Percentiles rank a stretch among this genome's conserved stretches.
Evolutionary conservation across 805 yeast species (phyloP).

Genomic region (Brettanomyces nanus): DNA sequence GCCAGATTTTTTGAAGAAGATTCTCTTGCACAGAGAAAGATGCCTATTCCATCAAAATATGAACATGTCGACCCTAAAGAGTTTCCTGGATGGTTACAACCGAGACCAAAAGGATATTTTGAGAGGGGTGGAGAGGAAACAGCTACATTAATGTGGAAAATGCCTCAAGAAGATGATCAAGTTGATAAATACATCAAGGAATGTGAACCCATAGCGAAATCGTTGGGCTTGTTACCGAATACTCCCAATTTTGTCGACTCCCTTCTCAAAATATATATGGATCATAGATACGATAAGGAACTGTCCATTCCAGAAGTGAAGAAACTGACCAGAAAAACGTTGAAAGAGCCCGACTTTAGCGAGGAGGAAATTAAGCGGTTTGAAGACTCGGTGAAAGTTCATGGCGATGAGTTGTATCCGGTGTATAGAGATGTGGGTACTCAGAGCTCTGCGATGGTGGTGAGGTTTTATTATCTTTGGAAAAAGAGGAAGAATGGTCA

Average conservation of each 20-base stretch:
- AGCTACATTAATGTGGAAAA: constrained; percentile 59
- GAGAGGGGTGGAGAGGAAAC: constrained; percentile 78
- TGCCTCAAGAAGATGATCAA: constrained; percentile 22
- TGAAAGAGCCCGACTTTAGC: constrained; percentile 73
- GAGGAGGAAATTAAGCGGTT: constrained; percentile 57
- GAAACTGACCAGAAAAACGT: constrained; percentile 42
- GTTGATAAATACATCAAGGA: constrained; percentile 44
- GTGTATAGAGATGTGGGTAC: constrained; percentile 65
- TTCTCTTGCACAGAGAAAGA: constrained; percentile 8
- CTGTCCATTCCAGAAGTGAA: constrained; percentile 40
- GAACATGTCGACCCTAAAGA: constrained; percentile 33
- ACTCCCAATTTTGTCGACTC: constrained; percentile 83
- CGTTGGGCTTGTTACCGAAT: constrained; percentile 44
- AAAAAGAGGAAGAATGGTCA: constrained; percentile 76
- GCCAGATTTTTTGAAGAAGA: constrained; percentile 6
- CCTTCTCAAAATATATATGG: constrained; percentile 47
- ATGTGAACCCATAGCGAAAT: constrained; percentile 50
- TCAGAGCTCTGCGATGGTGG: constrained; percentile 70
- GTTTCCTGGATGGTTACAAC: constrained; percentile 70
- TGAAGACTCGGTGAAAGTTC: constrained; percentile 63
- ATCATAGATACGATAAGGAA: constrained; percentile 39
- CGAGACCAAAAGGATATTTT: constrained; percentile 69
- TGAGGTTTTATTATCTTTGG: constrained; percentile 86
- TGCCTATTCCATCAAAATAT: constrained; percentile 38
- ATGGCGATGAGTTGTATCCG: constrained; percentile 74